Evolutionary conservation across 1,284 basidiomycete species (phyloP), one percentile per base, ranked within the genome.

Genomic region (Austroboletus novae-zelandiae): DNA sequence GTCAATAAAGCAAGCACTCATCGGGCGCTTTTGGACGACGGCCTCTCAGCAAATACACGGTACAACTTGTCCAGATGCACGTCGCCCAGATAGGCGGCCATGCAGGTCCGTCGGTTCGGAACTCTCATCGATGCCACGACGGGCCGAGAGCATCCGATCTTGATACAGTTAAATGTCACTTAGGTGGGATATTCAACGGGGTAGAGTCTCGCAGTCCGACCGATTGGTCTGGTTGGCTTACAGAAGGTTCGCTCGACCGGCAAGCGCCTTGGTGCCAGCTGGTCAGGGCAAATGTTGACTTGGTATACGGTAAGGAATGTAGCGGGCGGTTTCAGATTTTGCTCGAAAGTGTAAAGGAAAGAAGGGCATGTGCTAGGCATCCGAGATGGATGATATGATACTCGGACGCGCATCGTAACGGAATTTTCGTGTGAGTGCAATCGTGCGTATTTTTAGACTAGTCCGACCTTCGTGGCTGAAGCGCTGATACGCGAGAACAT

Each of bases 141-240:
- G 2, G 60, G 60, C 32, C 52, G 62, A 14, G 48, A 59, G 29
- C 60, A 61, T 43, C 60, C 62, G 30, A 63, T 61, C 53, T 40
- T 47, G 25, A 52, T n/a, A n/a, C n/a, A n/a, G n/a, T n/a, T 37
- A 46, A 48, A 8, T 61, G 62, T n/a, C 63, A 60, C 13, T 29
- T 65, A 30, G 65, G 60, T 9, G 61, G 60, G 3, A 50, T 50
- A 44, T 40, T 48, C 17, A 64, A 63, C 36, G 52, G 44, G 23
- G 32, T 65, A 0, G 56, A 64, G 11, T 61, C 51, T 48, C 50
- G 42, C 11, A 50, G 41, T 29, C 51, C 49, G 8, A 14, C 29
- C 5, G 31, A 64, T 29, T 60, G 57, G 62, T 61, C 31, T 18
- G 60, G 62, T 45, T 61, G 62, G 59, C 61, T 61, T 40, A 65